Conservation (phyloP, 2,329 filamentous ascomycete genomes). For the Immersiporthe knoxdaviesiana region DNA sequence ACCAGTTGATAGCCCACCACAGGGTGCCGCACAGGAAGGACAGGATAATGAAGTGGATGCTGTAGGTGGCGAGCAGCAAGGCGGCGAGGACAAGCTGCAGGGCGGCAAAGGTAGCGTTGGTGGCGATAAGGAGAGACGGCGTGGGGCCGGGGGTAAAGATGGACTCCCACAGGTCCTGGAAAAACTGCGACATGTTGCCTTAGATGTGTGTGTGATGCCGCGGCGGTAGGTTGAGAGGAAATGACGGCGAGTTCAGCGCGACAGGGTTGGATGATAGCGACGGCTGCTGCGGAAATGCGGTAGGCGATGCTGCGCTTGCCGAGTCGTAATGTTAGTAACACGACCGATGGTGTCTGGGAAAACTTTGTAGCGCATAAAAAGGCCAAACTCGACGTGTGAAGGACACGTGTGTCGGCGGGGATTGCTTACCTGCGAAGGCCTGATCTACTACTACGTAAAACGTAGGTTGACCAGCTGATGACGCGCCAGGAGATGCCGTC, state of each 20-base stretch:
- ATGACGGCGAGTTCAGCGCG: background rate
- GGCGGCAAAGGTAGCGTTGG: conserved; percentile 84
- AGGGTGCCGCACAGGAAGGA: conserved; percentile 78
- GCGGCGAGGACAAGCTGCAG: conserved; percentile 78
- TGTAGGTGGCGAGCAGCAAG: conserved; percentile 81
- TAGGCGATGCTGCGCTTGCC: background rate
- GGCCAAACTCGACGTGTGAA: background rate
- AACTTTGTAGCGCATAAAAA: background rate
- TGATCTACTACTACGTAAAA: background rate
- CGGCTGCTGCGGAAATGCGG: conserved; percentile 1
- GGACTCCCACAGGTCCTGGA: conserved; percentile 83
- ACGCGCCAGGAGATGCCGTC: background rate
- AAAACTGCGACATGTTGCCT: conserved; percentile 60
- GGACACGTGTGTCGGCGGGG: conserved; percentile 2
- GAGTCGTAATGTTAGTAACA: background rate
- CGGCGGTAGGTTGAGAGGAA: background rate
- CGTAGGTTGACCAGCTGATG: background rate
- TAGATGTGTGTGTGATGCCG: background rate
- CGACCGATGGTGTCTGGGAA: background rate
- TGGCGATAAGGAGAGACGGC: conserved; percentile 83
- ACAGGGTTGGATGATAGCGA: background rate
- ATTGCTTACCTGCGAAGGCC: conserved; percentile 3
- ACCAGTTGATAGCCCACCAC: conserved; percentile 98
- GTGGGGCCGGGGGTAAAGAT: conserved; percentile 94
- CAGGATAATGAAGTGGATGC: conserved; percentile 84